These are phyloP conservation scores for Apiotrichum gracile DNA, from an alignment of 1,284 basidiomycete genomes.

Conservation along the genomic window DNA sequence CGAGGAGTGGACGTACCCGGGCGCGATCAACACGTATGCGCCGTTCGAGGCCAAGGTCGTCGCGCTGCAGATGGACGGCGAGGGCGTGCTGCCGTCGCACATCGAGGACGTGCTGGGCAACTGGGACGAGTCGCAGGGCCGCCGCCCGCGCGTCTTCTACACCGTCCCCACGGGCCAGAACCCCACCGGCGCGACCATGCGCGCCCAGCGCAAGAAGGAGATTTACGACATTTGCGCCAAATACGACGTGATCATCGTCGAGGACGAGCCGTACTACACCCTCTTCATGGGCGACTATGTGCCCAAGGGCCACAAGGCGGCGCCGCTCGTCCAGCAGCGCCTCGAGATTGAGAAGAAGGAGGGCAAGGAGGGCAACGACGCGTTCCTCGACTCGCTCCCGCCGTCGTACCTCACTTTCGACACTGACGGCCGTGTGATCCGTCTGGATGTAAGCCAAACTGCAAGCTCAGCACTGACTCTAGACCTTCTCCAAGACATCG, in stretches of 20 bases:
- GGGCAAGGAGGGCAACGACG: conserved; percentile 36
- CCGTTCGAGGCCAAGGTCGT: conserved; percentile 34
- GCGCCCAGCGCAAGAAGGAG: conserved; percentile 61
- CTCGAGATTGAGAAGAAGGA: conserved; percentile 37
- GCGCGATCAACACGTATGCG: conserved; percentile 42
- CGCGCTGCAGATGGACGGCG: conserved; percentile 61
- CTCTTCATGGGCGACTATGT: conserved; percentile 38
- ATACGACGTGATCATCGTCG: conserved; percentile 67
- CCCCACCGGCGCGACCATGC: conserved; percentile 68
- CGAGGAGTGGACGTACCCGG: conserved; percentile 53
- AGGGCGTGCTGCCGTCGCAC: conserved; percentile 62
- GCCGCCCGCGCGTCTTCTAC: conserved; percentile 61
- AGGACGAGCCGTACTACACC: conserved; percentile 80
- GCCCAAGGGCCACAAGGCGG: conserved; percentile 9
- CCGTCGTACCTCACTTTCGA: conserved; percentile 63
- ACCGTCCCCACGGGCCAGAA: conserved; percentile 55
- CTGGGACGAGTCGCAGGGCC: conserved; percentile 59
- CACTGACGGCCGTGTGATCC: conserved; percentile 43
- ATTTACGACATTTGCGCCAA: conserved; percentile 74
- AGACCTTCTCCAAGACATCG: conserved; percentile 71
- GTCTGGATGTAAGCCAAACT: conserved; percentile 43
- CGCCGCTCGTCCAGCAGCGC: conserved; percentile 41
- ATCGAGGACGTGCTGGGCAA: conserved; percentile 58
- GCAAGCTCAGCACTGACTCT: conserved; percentile 6
- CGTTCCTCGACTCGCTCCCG: conserved; percentile 49